These are phyloP conservation scores for Pichia exigua DNA, from an alignment of 805 yeast species.

Conservation along the genomic window DNA sequence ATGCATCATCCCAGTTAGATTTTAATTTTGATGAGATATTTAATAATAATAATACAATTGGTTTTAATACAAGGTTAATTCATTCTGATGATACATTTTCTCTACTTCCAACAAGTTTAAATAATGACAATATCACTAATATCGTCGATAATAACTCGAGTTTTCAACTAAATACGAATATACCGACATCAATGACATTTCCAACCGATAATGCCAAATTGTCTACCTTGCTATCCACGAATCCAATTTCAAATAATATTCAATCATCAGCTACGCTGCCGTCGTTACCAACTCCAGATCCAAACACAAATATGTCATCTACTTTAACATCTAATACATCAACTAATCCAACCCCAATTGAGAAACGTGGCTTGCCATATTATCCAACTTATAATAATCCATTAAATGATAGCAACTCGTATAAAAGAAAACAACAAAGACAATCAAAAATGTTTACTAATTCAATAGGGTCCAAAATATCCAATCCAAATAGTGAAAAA, in stretches of 20 bases:
- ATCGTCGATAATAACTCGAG: background rate
- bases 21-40: constrained; percentile 25
- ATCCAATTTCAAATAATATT: background rate
- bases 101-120: constrained; percentile 6
- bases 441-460: constrained; percentile 18
- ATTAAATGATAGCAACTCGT: constrained; percentile 11
- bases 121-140: background rate
- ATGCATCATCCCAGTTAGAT: constrained; percentile 9
- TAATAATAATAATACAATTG: constrained; percentile 21
- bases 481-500: constrained; percentile 41
- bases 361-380: constrained; percentile 13
- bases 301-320: background rate
- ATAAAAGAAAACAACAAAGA: constrained; percentile 9
- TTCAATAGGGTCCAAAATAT: constrained; percentile 33
- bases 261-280: background rate
- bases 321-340: background rate
- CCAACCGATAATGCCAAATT: background rate
- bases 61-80: constrained; percentile 31
- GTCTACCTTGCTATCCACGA: background rate
- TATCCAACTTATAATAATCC: constrained; percentile 24
- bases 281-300: background rate
- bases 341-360: background rate
- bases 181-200: background rate
- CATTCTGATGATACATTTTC: constrained; percentile 29
- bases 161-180: background rate